Percentiles rank a stretch among this genome's conserved stretches.
phyloP scores from a whole-genome alignment of 176 grass and related monocot species.

The Oryza glaberrima region DNA sequence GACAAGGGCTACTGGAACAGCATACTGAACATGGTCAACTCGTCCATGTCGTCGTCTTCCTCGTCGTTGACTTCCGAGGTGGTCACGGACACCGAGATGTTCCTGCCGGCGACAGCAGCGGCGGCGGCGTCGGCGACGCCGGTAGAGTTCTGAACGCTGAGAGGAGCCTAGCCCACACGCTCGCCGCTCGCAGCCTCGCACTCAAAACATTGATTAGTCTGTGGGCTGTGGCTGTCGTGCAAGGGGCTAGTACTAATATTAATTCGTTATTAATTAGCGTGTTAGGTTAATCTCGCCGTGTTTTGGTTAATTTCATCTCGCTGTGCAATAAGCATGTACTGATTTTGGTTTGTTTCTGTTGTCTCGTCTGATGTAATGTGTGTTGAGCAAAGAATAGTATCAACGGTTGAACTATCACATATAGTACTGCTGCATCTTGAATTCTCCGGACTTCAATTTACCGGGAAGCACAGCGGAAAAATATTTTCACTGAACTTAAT shows the following conservation, averaged over 20 bases:
- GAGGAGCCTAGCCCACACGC: not conserved
- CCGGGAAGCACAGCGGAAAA: too few relatives aligned
- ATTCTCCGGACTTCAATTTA: not conserved
- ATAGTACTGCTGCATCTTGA: too few relatives aligned
- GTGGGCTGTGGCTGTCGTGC: not conserved
- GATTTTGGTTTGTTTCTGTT: not conserved
- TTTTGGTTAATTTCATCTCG: not conserved
- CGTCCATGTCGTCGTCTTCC: slow-evolving; percentile 51
- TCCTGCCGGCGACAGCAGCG: slow-evolving; percentile 8
- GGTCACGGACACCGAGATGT: slow-evolving; percentile 24
- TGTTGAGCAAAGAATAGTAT: not conserved
- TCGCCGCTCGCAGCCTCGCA: not conserved
- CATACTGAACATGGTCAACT: slow-evolving; percentile 65
- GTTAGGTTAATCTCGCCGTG: slow-evolving; percentile 20
- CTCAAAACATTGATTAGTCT: not conserved
- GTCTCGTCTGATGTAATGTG: slow-evolving; percentile 7
- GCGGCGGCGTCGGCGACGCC: slow-evolving; percentile 17
- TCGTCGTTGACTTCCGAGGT: slow-evolving; percentile 36
- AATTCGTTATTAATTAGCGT: not conserved
- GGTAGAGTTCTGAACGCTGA: slow-evolving; percentile 34
- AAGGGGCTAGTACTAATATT: slow-evolving; percentile 30
- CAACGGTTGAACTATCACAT: slow-evolving; percentile 7
- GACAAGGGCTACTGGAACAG: slow-evolving; percentile 72
- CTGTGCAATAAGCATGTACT: slow-evolving; percentile 43
- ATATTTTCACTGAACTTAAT: too few relatives aligned